Conservation (phyloP, 2,329 filamentous ascomycete genomes). For the Fusarium guadeloupense region DNA sequence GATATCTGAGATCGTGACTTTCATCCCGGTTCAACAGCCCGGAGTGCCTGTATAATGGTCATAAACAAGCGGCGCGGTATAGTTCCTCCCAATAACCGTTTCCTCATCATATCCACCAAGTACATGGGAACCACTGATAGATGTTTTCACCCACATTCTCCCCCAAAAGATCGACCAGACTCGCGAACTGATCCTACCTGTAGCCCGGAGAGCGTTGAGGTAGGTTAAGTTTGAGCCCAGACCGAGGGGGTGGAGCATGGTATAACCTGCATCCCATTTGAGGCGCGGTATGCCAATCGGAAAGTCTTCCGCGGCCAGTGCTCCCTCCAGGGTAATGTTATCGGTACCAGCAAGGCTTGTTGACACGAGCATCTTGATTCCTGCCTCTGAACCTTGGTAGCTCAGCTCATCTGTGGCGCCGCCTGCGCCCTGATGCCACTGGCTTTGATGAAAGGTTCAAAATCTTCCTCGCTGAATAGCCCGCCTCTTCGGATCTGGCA, state of each 20-base stretch:
- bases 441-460: conserved; percentile 23
- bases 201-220: conserved; percentile 38
- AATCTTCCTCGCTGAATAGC: conserved; percentile 27
- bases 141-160: conserved; percentile 43
- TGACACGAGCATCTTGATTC: conserved; percentile 38
- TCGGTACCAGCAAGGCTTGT: conserved; percentile 40
- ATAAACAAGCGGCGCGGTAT: conserved; percentile 38
- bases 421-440: conserved; percentile 23
- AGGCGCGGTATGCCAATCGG: conserved; percentile 44
- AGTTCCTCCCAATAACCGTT: conserved; percentile 44
- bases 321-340: conserved; percentile 5
- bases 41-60: conserved; percentile 27
- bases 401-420: conserved; percentile 21
- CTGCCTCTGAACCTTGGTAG: conserved; percentile 33
- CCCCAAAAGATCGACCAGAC: conserved; percentile 51
- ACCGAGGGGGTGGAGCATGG: conserved; percentile 42
- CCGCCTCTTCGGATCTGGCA: conserved; percentile 42
- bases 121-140: conserved; percentile 45
- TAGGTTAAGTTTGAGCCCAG: conserved; percentile 46
- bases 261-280: conserved; percentile 45
- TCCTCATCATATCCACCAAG: conserved; percentile 48
- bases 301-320: conserved; percentile 9
- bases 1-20: conserved; percentile 33
- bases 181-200: conserved; percentile 37
- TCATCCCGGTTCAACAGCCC: conserved; percentile 36